These are phyloP conservation scores for Kodamaea kaohsiungensis DNA, from an alignment of 805 yeast genomes.

Conservation along the genomic window DNA sequence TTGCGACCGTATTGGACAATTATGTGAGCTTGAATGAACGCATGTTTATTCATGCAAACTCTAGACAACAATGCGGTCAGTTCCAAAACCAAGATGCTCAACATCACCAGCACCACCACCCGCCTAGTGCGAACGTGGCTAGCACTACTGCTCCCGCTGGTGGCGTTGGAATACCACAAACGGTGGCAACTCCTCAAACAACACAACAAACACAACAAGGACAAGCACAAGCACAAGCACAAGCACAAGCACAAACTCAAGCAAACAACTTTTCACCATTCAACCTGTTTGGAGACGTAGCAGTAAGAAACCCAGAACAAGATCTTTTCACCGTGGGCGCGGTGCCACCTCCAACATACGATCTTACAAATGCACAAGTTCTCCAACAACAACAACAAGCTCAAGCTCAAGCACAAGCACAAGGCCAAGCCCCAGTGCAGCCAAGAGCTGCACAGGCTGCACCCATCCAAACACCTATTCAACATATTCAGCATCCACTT, in stretches of 20 bases:
- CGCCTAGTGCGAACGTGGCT: not conserved
- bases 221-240: not conserved
- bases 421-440: not conserved
- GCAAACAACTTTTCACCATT: not conserved
- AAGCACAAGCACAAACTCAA: not conserved
- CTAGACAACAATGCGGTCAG: conserved; percentile 15
- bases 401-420: not conserved
- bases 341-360: conserved; percentile 6
- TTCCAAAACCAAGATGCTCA: not conserved
- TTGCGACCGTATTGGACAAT: conserved; percentile 91
- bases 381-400: conserved; percentile 1
- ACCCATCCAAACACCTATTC: conserved; percentile 1
- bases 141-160: conserved; percentile 6
- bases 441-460: not conserved
- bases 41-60: conserved; percentile 34
- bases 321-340: not conserved
- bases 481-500: conserved; percentile 3
- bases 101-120: conserved; percentile 7
- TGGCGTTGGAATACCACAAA: not conserved
- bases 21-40: conserved; percentile 53
- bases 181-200: not conserved
- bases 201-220: not conserved
- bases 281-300: not conserved
- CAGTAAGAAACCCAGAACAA: conserved; percentile 3
- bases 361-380: conserved; percentile 6